Base-by-base conservation (phyloP, 1,284 basidiomycete species). In the Sanghuangporus weigelae region DNA sequence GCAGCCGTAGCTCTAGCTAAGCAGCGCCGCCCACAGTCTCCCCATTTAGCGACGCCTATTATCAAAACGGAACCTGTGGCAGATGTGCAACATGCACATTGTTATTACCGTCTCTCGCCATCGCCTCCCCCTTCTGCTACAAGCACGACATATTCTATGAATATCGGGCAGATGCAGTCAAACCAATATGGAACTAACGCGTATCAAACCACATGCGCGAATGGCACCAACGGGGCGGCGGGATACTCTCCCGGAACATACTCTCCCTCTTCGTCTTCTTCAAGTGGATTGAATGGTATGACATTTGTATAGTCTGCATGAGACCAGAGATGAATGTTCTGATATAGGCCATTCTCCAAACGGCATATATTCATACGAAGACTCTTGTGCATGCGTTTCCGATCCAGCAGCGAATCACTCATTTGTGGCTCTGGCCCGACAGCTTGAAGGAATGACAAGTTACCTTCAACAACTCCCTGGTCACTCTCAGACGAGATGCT, bases 101-200 rank as follows among this genome's bases (percentile, higher is more conserved):
- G 80, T 68, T 77, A 87, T 46, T 87, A 86, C 72, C 84, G 84
- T 64, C 84, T 87, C 73, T 84, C 84, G 23, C 78, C 83, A 11
- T 82, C 81, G 14, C 83, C 84, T 69, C 67, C 77, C 75, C 66
- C 81, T 74, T 74, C 35, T 46, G 39, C 40, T 38, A 31, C 77
- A 78, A 64, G 63, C 39, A 44, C 57, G 14, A 73, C 71, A 16
- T 78, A 77, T 70, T 73, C 75, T 53, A 67, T 74, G 36, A 77
- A 77, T 55, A 70, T 74, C 36, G 75, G 75, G 49, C 71, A 73
- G 11, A 67, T 74, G 6, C 68, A 67, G 16, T 44, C 66, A 23
- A 53, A 64, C 16, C 51, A 49, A 12, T 59, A 60, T 39, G 21
- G 63, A 11, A 7, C 40, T n/a, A 48, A 23, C 44, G 49, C 57